These are phyloP conservation scores for Boletus sp. DNA, from an alignment of 768 basidiomycete genomes.

Conservation along the genomic window DNA sequence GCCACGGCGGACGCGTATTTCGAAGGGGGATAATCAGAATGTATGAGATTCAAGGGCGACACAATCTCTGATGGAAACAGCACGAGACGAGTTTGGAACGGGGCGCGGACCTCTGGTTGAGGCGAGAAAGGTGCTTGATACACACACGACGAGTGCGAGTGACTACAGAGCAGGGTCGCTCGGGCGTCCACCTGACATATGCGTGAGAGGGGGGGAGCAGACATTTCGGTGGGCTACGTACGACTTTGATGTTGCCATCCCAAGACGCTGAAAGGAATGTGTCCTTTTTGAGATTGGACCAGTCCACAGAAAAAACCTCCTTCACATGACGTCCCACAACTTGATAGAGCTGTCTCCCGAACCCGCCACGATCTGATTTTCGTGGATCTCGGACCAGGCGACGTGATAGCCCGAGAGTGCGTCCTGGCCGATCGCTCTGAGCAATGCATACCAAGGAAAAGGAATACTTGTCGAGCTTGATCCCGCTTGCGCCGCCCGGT, in stretches of 20 bases:
- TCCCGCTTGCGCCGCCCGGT: slow-evolving; percentile 40
- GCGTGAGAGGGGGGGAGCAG: neutral
- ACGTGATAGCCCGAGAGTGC: slow-evolving; percentile 86
- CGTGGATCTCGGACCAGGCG: slow-evolving; percentile 94
- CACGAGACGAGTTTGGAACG: no score
- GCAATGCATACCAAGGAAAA: neutral
- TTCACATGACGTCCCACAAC: slow-evolving; percentile 87
- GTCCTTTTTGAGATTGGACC: slow-evolving; percentile 92
- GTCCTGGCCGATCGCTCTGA: slow-evolving; percentile 63
- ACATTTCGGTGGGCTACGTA: slow-evolving; percentile 38
- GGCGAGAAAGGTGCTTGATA: slow-evolving; percentile 94
- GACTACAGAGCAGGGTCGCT: slow-evolving; percentile 70
- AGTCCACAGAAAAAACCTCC: slow-evolving; percentile 92
- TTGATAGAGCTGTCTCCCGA: slow-evolving; percentile 90
- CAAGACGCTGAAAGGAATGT: slow-evolving; percentile 85
- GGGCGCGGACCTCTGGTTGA: no score
- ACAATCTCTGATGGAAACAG: no score
- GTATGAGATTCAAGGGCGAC: no score
- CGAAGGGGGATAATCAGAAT: no score
- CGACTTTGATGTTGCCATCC: slow-evolving; percentile 90
- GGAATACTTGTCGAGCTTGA: slow-evolving; percentile 68
- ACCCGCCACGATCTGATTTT: slow-evolving; percentile 87
- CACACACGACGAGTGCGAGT: slow-evolving; percentile 80
- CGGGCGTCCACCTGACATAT: slow-evolving; percentile 75
- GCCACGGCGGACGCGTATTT: no score